A percentile compares a stretch with the other conserved stretches of the same genome.
Conservation (phyloP, 495 filamentous ascomycete species). For the Haplographium delicatum region DNA sequence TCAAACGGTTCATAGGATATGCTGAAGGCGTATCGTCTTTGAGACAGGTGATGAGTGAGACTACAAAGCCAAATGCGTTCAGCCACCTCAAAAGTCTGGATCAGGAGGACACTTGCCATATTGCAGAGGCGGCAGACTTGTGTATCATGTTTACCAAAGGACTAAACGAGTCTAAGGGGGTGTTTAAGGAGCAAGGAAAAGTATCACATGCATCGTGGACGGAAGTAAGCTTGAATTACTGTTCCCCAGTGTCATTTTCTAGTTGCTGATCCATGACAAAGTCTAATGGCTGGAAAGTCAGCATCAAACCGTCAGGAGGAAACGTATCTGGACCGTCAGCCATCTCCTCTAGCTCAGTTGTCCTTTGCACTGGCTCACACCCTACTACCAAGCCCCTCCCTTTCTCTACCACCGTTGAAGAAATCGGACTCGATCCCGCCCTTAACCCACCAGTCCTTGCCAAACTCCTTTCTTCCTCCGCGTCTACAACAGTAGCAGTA, state of each 20-base stretch:
- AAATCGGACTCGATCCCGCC: constrained; percentile 49
- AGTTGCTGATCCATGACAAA: constrained; percentile 20
- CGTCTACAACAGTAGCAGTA: constrained; percentile 42
- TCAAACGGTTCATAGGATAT: constrained; percentile 47
- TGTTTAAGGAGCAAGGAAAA: constrained; percentile 5
- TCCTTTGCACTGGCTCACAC: constrained; percentile 54
- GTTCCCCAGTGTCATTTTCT: no score
- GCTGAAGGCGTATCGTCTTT: constrained; percentile 45
- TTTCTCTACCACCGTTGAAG: constrained; percentile 27
- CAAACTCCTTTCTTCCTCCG: constrained; percentile 32
- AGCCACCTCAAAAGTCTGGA: constrained; percentile 43
- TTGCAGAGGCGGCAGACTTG: constrained; percentile 51
- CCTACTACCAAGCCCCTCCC: constrained; percentile 42
- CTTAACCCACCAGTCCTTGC: constrained; percentile 50
- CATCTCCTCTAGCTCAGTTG: constrained; percentile 31
- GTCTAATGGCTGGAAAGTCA: constrained; percentile 41
- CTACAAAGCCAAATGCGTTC: constrained; percentile 45
- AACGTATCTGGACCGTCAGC: constrained; percentile 24
- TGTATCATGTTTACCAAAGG: constrained; percentile 44
- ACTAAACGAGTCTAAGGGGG: constrained; percentile 32
- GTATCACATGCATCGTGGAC: constrained; percentile 14
- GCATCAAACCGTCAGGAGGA: constrained; percentile 22
- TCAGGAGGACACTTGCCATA: constrained; percentile 47
- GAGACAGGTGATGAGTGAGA: constrained; percentile 39
- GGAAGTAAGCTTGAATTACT: constrained; percentile 13